Evolutionary conservation across 805 yeast genomes (phyloP), one percentile per base, ranked within the genome.

Genomic region (Kodamaea fukazawae): DNA sequence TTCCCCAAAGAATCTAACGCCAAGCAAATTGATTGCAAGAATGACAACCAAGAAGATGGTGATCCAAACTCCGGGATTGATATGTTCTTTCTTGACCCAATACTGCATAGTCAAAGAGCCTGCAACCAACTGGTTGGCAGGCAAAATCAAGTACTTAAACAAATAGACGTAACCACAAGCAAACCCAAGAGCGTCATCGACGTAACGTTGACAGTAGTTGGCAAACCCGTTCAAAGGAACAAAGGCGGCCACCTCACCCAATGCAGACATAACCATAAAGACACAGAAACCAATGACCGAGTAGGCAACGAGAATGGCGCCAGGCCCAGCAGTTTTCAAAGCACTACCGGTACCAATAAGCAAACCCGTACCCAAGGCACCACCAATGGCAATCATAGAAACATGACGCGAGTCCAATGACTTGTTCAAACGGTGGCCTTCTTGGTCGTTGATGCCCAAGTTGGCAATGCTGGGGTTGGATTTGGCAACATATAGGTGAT

Each of bases 311-410:
- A 86, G 69, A 33, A 77, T 68, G 38, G 79, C 67, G 18, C 73
- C 83, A 2, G 83, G 91, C 6, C 95, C 95, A 10, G 86, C 88
- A 9, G 71, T 58, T n/a, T 72, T 67, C 40, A 86, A 68, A 1
- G 90, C 81, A 11, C 79, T 64, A 41, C 89, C 88, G 2, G 90
- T 82, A 52, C 90, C 88, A 49, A 86, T 81, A 48, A 86, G 67
- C 41, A 86, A 69, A 54, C 90, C 95, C 1, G 93, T 84, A 41
- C 93, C 93, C 38, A 86, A 63, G 7, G 91, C 86, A 49, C 93
- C 91, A 49, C 93, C 95, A 48, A 86, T 78, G 47, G 93, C 84
- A 54, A 83, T 79, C 84, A 83, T 79, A 41, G 79, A 72, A 46
- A 81, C 71, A 53, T 82, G 88, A 38, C 88, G 60, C 34, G 84